Conservation (phyloP, 148 eudicot genomes). For the Cornus controversa region DNA sequence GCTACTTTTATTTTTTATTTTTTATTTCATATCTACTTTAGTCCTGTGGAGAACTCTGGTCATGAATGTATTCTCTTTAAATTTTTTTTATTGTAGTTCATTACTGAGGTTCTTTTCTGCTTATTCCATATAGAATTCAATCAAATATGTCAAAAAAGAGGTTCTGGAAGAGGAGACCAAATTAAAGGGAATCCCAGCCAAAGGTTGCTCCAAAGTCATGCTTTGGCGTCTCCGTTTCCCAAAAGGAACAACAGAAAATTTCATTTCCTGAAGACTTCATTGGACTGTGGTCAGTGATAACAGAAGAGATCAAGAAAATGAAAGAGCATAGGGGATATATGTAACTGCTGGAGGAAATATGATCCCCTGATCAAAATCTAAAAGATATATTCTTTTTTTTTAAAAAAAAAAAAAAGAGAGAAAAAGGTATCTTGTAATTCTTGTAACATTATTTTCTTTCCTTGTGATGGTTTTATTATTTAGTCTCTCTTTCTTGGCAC, state of each 20-base stretch:
- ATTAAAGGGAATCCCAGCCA: constrained; percentile 67
- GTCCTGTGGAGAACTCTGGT: too few species aligned
- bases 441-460: too few species aligned
- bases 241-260: constrained; percentile 24
- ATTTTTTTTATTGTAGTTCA: too few species aligned
- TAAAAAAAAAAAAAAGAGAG: too few species aligned
- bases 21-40: too few species aligned
- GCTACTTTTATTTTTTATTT: too few species aligned
- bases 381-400: too few species aligned
- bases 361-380: background rate
- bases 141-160: constrained; percentile 78
- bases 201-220: constrained; percentile 72
- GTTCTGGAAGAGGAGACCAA: constrained; percentile 74
- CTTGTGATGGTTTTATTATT: too few species aligned
- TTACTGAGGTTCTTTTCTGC: background rate
- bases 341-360: background rate
- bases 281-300: background rate
- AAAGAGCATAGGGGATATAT: background rate
- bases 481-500: too few species aligned
- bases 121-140: constrained; percentile 49
- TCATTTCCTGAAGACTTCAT: constrained; percentile 13
- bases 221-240: constrained; percentile 63
- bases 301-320: background rate
- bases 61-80: too few species aligned
- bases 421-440: too few species aligned